Conservation (phyloP, 495 filamentous ascomycete species). For the Lophiostoma macrostomum region DNA sequence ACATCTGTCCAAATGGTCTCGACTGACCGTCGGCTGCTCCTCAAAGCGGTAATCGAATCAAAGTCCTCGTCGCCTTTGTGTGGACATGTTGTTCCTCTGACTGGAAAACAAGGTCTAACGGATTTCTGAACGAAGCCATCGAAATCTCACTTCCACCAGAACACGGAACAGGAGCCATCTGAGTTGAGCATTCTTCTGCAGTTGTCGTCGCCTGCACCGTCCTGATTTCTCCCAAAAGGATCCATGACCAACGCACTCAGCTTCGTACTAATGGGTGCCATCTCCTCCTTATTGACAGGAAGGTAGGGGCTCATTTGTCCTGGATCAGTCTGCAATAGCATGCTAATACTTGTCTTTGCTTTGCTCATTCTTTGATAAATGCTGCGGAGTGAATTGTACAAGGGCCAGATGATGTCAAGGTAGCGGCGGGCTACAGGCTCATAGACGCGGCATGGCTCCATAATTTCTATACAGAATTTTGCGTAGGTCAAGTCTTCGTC, state of each 20-base stretch:
- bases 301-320: conserved; percentile 19
- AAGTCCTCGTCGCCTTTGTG: too few relatives aligned
- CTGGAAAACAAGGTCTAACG: too few relatives aligned
- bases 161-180: conserved; percentile 24
- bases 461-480: conserved; percentile 27
- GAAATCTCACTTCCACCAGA: conserved; percentile 30
- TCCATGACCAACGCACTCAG: conserved; percentile 23
- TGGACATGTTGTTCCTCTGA: too few relatives aligned
- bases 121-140: background rate
- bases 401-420: conserved; percentile 19
- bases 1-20: too few relatives aligned
- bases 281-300: conserved; percentile 22
- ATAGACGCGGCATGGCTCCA: conserved; percentile 19
- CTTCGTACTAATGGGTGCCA: conserved; percentile 25
- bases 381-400: conserved; percentile 24
- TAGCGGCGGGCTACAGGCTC: conserved; percentile 26
- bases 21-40: too few relatives aligned
- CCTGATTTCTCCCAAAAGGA: conserved; percentile 30
- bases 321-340: conserved; percentile 20
- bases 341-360: conserved; percentile 29
- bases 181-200: conserved; percentile 19
- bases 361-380: conserved; percentile 20
- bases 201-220: background rate
- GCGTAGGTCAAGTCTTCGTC: conserved; percentile 26
- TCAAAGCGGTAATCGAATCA: too few relatives aligned